Conservation (phyloP, 306 rosid species). For the Malus sylvestris region DNA sequence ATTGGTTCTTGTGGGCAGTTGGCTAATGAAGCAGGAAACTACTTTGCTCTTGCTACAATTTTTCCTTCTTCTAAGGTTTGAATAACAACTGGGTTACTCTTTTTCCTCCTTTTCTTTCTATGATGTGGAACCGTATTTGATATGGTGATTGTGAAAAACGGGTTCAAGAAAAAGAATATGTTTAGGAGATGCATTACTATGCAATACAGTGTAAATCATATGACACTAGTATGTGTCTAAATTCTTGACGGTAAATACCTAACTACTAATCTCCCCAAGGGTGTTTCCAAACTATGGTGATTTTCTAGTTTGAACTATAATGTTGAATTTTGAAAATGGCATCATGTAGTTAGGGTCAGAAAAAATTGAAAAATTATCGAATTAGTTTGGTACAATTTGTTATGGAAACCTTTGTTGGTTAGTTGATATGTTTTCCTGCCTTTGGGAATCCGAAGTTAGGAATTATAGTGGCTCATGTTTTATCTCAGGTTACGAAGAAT, state of each 20-base stretch:
- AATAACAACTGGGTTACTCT: not conserved
- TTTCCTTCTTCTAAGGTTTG: conserved; percentile 72
- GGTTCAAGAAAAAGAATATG: not conserved
- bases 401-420: not conserved
- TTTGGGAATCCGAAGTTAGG: not conserved
- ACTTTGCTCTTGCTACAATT: conserved; percentile 66
- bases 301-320: not conserved
- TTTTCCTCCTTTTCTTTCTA: not conserved
- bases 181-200: not conserved
- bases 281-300: no score
- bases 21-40: conserved; percentile 42
- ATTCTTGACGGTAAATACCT: not conserved
- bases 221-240: not conserved
- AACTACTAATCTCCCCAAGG: not conserved
- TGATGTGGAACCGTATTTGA: not conserved
- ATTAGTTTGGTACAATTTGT: not conserved
- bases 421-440: not conserved
- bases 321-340: not conserved
- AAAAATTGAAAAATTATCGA: not conserved
- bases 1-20: conserved; percentile 17
- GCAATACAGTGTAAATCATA: not conserved
- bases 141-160: not conserved
- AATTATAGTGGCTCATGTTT: not conserved
- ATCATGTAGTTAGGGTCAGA: not conserved
- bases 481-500: conserved; percentile 51